Conservation (phyloP, 108 stramenopile species). For the Nannochloropsis salina region DNA sequence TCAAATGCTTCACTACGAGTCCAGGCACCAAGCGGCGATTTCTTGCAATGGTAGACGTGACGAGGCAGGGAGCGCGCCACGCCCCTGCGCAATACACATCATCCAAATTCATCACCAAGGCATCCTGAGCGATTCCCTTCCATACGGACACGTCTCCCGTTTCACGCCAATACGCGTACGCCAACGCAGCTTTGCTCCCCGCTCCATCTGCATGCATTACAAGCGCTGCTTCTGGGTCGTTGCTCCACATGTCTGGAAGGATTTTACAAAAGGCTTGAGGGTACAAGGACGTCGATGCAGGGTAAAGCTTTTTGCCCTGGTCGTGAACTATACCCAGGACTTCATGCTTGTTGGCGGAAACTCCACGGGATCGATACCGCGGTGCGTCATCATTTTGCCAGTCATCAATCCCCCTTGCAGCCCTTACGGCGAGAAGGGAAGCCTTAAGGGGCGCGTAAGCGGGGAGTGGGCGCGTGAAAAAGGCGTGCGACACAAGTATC, state of each 20-base stretch:
- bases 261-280: slow-evolving; percentile 36
- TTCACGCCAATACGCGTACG: slow-evolving; percentile 35
- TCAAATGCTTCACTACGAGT: slow-evolving; percentile 27
- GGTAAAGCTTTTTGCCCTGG: slow-evolving; percentile 22
- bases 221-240: slow-evolving; percentile 23
- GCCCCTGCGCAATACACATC: slow-evolving; percentile 30
- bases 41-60: slow-evolving; percentile 30
- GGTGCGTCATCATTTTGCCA: not conserved
- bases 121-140: slow-evolving; percentile 37
- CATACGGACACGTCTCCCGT: slow-evolving; percentile 36
- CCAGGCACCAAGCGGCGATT: slow-evolving; percentile 33
- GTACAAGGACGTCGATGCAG: slow-evolving; percentile 15
- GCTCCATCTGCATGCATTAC: slow-evolving; percentile 38
- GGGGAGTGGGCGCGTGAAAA: too few species aligned
- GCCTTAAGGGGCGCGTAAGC: too few species aligned
- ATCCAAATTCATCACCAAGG: slow-evolving; percentile 36
- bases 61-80: slow-evolving; percentile 6
- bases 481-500: too few species aligned
- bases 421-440: too few species aligned
- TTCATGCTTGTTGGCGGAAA: slow-evolving; percentile 32
- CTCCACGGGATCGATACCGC: slow-evolving; percentile 30
- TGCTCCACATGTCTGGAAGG: slow-evolving; percentile 25
- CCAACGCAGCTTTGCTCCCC: slow-evolving; percentile 29
- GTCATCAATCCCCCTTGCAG: too few species aligned
- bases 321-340: slow-evolving; percentile 24